Base-by-base conservation (phyloP, 192 early-diverging fungal species). In the Entomortierella chlamydospora region DNA sequence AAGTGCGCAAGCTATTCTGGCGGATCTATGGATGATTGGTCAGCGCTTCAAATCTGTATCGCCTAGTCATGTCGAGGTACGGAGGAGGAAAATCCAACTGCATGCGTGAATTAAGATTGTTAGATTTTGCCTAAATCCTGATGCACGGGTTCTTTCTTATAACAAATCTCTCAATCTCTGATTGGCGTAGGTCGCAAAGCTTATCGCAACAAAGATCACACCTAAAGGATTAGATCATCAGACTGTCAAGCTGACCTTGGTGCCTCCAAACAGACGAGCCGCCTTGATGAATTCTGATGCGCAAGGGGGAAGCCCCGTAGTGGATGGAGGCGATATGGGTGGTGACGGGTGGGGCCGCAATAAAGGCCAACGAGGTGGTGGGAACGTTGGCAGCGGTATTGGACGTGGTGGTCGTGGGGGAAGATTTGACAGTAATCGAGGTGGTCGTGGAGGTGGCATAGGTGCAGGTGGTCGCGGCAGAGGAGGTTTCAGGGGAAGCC, bases 21-120 rank as follows among this genome's bases (percentile, higher is more conserved):
- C 76, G 18, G 68, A 79, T 43, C 23, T 79, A 4, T 79, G 76
- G 76, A 61, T 79, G 76, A 65, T 79, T 55, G 76, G 68, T 13
- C 76, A 79, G 31, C 68, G 76, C 45, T 79, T 79, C 63, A 79
- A 79, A 43, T 66, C 76, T 10, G 57, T 79, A 0, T 79, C 76
- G 4, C 55, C 30, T 2, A 66, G 68, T 9, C 76, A 79, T 61
- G 47, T 49, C 5, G 57, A 56, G 51, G 76, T 78, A 59, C 13
- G 39, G 34, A 37, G n/a, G n/a, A n/a, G n/a, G n/a, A n/a, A n/a
- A n/a, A n/a, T n/a, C n/a, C n/a, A n/a, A n/a, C n/a, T n/a, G n/a
- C n/a, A n/a, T n/a, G n/a, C n/a, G n/a, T n/a, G n/a, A n/a, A n/a
- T n/a, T n/a, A n/a, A n/a, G n/a, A n/a, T n/a, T n/a, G n/a, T n/a